Base-by-base conservation (phyloP, 352 stramenopile genomes). In the Phytophthora podocarpi region DNA sequence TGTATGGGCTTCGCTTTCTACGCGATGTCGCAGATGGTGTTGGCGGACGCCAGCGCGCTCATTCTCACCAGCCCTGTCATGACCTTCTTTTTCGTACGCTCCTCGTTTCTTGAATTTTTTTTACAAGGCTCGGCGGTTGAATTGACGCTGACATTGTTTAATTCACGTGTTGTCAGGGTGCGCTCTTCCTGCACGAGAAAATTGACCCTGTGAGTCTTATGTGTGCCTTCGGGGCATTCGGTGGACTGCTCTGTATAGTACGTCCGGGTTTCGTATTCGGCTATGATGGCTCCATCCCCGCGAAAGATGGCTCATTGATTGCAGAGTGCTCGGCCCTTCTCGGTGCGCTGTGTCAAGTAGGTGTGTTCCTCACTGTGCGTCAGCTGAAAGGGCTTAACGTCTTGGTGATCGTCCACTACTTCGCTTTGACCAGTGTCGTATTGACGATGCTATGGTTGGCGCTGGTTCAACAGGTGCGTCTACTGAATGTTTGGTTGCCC, bases 1-100 rank as follows among this genome's bases (percentile, higher is more conserved):
- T 87, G 79, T 21, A 89, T 90, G 55, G 61, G 71, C n/a, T 85
- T 90, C 42, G 71, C 67, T 26, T 93, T 93, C 57, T 90, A 88
- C 50, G 78, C 83, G 0, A 72, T 91, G 35, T 87, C 81, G 5
- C 78, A 91, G 32, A 89, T 93, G 78, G 81, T 89, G 27, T 58
- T 93, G 8, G 83, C 83, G 5, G 83, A 93, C 36, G 83, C 83
- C 1, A 91, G 79, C 31, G 61, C 73, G 5, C 51, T 93, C n/a
- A 55, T 90, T 9, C 82, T 91, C 36, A 82, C 68, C 0, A 87
- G 41, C 24, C 63, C 67, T 11, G 43, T 64, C 16, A 35, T 72
- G 34, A 72, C 62, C 4, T 72, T 76, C 42, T 67, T 70, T 20
- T 64, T 70, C 8, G 64, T 56, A 61, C 21, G 64, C 53, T 34